Conservation (phyloP, 306 rosid species). For the Luffa aegyptiaca region DNA sequence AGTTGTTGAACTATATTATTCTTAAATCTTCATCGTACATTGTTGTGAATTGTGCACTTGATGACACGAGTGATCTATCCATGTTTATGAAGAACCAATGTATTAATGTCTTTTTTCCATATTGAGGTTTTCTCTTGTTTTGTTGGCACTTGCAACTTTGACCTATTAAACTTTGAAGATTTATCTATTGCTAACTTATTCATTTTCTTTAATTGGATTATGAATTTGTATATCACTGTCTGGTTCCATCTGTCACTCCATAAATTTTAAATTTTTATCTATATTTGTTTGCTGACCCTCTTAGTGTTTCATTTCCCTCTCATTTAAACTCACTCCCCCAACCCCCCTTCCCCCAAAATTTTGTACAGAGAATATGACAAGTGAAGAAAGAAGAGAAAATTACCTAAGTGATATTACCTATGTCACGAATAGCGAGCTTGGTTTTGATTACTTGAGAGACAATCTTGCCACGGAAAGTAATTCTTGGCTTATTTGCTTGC, state of each 20-base stretch:
- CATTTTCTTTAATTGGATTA: not conserved
- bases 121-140: not conserved
- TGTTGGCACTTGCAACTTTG: not conserved
- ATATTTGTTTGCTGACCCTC: not conserved
- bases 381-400: conserved; percentile 86
- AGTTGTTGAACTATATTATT: not conserved
- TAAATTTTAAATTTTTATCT: not conserved
- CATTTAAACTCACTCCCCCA: not conserved
- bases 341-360: not conserved
- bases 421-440: conserved; percentile 95
- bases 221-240: not conserved
- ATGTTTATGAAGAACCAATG: not conserved
- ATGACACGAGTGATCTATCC: not conserved
- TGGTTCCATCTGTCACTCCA: not conserved
- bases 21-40: not conserved
- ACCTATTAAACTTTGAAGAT: not conserved
- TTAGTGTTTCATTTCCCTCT: not conserved
- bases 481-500: conserved; percentile 41
- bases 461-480: conserved; percentile 99
- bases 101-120: not conserved
- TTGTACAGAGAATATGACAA: conserved; percentile 94
- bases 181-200: not conserved
- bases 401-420: conserved; percentile 87
- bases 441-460: conserved; percentile 96
- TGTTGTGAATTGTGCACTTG: not conserved